Base-by-base conservation (phyloP, 2,329 filamentous ascomycete species). In the Ophiosphaerella korrae region DNA sequence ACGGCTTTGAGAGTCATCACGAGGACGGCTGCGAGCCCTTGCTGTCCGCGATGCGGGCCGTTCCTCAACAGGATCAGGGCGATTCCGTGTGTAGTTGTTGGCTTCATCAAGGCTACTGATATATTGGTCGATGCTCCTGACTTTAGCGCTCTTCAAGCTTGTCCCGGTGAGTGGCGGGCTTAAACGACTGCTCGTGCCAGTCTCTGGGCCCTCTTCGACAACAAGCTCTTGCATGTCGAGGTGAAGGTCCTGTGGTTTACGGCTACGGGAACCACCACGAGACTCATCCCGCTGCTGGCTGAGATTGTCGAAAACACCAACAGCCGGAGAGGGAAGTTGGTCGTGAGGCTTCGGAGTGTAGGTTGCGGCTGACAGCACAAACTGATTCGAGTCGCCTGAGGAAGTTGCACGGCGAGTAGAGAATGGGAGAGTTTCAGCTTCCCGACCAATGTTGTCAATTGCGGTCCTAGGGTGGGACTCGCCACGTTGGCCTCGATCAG, bases 71-170 rank as follows among this genome's bases (percentile, higher is more conserved):
- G 73, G 74, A 29, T 74, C 68, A 26, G 72, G 57, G 16, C 72
- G 72, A 38, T 67, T 64, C 14, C 75, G 64, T 14, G 71, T 56
- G 64, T 86, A 85, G 52, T 85, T 82, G 49, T 86, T 85, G 8
- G 90, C 89, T 43, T 90, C 84, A 31, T 96, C 91, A 1, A 96
- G 76, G 68, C 90, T 94, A 74, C 86, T 90, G 57, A 96, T 92
- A 67, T 94, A 95, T 57, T 92, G 87, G 60, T 95, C 89, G 32
- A 90, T 82, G 57, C 85, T 90, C 55, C 86, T 83, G 35, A 81
- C 82, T 60, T 84, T 87, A 9, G 82, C 77, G 53, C 82, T 84
- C 37, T 74, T 75, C 16, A 83, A 77, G 62, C 84, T 87, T 45
- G 80, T 76, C 36, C 62, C 70, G 1, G 73, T 74, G 50, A 75